Evolutionary conservation across 2,329 filamentous ascomycete genomes (phyloP).

Genomic region (Stemphylium beticola): DNA sequence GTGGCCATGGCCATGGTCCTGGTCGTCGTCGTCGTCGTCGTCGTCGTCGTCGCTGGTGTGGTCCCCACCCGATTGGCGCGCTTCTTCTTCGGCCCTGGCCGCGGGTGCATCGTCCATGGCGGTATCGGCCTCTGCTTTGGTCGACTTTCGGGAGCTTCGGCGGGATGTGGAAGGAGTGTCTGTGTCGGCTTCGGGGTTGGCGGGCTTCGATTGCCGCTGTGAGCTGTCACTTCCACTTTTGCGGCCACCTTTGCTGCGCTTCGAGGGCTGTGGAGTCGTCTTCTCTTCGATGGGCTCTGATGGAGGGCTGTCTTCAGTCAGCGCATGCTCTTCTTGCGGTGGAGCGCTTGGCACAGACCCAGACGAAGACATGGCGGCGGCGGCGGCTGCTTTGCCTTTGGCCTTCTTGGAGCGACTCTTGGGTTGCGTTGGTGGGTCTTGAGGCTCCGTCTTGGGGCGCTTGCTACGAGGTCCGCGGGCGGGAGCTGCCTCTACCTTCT

Average conservation of each 20-base stretch:
- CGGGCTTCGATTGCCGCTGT: conserved; percentile 18
- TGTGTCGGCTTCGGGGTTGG: conserved; percentile 24
- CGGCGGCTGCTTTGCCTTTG: conserved; percentile 58
- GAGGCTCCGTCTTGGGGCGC: conserved; percentile 70
- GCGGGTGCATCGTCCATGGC: conserved; percentile 73
- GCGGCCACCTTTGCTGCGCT: conserved; percentile 76
- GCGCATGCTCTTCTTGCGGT: conserved; percentile 8
- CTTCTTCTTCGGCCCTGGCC: conserved; percentile 62
- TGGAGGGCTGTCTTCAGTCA: conserved; percentile 60
- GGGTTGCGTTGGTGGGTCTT: conserved; percentile 49
- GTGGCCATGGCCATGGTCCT: conserved; percentile 18
- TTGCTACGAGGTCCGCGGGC: conserved; percentile 50
- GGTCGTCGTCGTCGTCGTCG: conserved; percentile 60
- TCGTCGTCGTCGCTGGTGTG: conserved; percentile 60
- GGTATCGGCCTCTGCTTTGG: conserved; percentile 66
- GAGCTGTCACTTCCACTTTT: conserved; percentile 63
- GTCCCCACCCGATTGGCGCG: conserved; percentile 35
- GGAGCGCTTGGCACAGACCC: conserved; percentile 59
- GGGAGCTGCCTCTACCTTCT: conserved; percentile 28
- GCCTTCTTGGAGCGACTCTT: conserved; percentile 63
- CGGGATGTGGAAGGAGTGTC: conserved; percentile 40
- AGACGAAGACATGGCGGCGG: conserved; percentile 69
- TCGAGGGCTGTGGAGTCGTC: conserved; percentile 66
- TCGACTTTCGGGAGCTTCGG: conserved; percentile 40
- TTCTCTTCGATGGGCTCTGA: conserved; percentile 69